Base-by-base conservation (phyloP, 1,139 yeast genomes). In the Pichia sp. region DNA sequence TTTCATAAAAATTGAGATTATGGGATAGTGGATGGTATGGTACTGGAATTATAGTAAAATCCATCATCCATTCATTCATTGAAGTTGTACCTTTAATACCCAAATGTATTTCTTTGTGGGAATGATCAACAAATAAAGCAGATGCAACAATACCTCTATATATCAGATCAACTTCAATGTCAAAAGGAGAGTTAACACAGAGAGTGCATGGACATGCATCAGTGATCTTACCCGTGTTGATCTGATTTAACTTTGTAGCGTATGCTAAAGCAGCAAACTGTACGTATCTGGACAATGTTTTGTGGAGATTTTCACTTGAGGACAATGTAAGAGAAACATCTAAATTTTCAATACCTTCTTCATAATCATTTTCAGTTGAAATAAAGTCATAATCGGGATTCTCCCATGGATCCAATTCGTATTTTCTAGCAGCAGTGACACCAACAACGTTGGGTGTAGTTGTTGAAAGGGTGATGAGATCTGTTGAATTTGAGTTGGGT, bases 21-120 rank as follows among this genome's bases (percentile, higher is more conserved):
- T 44, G 53, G 53, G 40, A 58, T 62, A 54, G 61, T 10, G 78
- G 81, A 44, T 48, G 58, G 56, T 70, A 77, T 1, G 56, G 53
- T 0, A 69, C 68, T 0, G 79, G 79, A 11, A 68, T 48, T 34
- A 73, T 67, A 45, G 72, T 71, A 41, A 81, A 63, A 65, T 82
- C 81, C 35, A 78, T 71, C 18, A 71, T 52, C 81, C 85, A 76
- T 57, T 83, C 91, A 38, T 74, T 69, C 10, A 68, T 62, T 6
- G 83, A 71, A 1, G 79, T 69, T 0, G 85, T 77, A 3, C 89
- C 88, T 62, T 86, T 71, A 50, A 81, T 77, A 32, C 66, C 70
- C 51, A 77, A 56, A 47, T 73, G 49, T 28, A 83, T 63, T 53
- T 69, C 60, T 47, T 69, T 58, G 20, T 60, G 47, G 4, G 49